Base-by-base conservation (phyloP, 1,284 basidiomycete species). In the Moniliella sp. region DNA sequence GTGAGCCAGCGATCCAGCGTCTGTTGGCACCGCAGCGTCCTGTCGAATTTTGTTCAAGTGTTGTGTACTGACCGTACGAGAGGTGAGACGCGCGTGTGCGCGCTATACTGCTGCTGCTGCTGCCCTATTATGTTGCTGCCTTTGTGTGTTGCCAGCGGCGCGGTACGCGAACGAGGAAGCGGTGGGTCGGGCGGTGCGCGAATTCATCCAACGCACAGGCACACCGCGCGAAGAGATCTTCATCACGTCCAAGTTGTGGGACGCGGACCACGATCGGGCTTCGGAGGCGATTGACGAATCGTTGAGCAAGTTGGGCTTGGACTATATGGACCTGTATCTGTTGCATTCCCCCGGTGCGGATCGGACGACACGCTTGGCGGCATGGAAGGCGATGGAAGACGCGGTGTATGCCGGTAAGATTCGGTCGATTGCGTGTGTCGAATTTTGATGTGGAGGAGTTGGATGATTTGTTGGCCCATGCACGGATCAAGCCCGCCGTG, bases 231-330 rank as follows among this genome's bases (percentile, higher is more conserved):
- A 48, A 28, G 47, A 62, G 32, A 44, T 62, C 31, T 62, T 59
- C 44, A 54, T 62, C 41, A 62, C 61, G 33, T 52, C 57, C 25
- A 59, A 60, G 49, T 49, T 55, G 27, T 57, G 46, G 46, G 54
- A 57, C 23, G 49, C 45, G 18, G 56, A 57, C 43, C 53, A 57
- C 36, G 46, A 51, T 41, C 42, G 45, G 31, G 47, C 50, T 13
- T 43, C 45, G 14, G 52, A 46, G 12, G 56, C 54, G 32, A 48
- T 59, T 31, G 46, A 51, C 15, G 52, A 56, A 25, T 58, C 56
- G 39, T 49, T 58, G 37, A 49, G 53, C 39, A 52, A 54, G 46
- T 48, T 57, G 34, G 31, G 48, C 25, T 33, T 57, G 30, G 46
- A 50, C 17, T 55, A 57, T 48, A 47, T 57, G n/a, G 54, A 54